A percentile compares a stretch with the other conserved stretches of the same genome.
These are phyloP conservation scores for Colletotrichum orchidophilum DNA, from an alignment of 2,329 filamentous ascomycete genomes.

Conservation along the genomic window DNA sequence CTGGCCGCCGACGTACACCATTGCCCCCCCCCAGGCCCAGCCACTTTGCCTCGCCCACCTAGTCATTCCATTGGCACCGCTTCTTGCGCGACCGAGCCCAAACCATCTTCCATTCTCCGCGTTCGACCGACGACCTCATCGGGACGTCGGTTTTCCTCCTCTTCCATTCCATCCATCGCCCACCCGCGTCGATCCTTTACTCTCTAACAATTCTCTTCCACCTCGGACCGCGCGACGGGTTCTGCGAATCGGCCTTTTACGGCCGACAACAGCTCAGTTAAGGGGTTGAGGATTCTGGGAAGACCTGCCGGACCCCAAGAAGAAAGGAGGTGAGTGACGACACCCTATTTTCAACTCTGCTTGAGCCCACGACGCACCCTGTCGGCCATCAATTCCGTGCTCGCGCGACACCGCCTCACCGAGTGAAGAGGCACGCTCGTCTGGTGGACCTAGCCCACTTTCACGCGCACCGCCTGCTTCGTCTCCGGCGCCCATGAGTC, in stretches of 20 bases:
- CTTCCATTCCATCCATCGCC: conserved; percentile 30
- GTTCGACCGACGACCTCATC: conserved; percentile 30
- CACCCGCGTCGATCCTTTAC: conserved; percentile 23
- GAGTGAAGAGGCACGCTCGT: conserved; percentile 4
- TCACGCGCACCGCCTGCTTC: conserved; percentile 14
- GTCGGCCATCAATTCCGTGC: neutral
- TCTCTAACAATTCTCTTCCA: conserved; percentile 17
- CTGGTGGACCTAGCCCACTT: neutral
- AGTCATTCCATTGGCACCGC: conserved; percentile 33
- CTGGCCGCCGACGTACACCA: neutral
- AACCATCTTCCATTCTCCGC: conserved; percentile 34
- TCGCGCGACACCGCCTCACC: conserved; percentile 11
- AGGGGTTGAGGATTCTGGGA: conserved; percentile 39
- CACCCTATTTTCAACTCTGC: neutral
- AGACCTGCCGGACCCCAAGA: conserved; percentile 33
- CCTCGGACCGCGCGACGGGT: conserved; percentile 30
- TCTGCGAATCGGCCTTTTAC: conserved; percentile 37
- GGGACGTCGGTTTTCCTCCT: conserved; percentile 20
- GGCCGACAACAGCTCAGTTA: conserved; percentile 40
- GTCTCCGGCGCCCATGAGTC: conserved; percentile 7
- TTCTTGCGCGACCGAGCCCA: conserved; percentile 34
- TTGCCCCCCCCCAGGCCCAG: conserved; percentile 21
- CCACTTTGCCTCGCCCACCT: conserved; percentile 31
- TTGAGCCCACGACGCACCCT: neutral
- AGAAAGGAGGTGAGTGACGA: conserved; percentile 33